Conservation (phyloP, 805 yeast species). For the Pichia heedii region DNA sequence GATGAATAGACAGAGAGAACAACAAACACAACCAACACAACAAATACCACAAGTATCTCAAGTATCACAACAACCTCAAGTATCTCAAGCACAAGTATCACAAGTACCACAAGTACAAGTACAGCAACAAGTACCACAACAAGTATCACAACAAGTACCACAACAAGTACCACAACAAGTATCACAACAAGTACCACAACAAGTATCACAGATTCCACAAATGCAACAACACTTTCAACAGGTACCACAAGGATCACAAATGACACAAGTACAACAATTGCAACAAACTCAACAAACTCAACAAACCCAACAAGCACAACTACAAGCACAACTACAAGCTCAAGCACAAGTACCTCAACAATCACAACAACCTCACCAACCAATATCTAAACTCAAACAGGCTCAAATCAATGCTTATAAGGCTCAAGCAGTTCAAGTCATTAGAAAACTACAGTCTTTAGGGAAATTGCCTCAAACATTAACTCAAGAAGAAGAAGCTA, state of each 20-base stretch:
- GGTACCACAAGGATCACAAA: not conserved
- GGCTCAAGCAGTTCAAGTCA: constrained; percentile 28
- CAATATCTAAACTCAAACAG: constrained; percentile 6
- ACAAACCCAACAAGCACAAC: constrained; percentile 6
- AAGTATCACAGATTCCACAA: not conserved
- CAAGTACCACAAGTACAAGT: not conserved
- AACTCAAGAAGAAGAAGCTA: constrained; percentile 27
- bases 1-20: constrained; percentile 16
- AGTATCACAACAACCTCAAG: constrained; percentile 11
- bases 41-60: not conserved
- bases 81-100: constrained; percentile 20
- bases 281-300: not conserved
- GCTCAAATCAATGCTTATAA: constrained; percentile 21
- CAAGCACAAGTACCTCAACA: not conserved
- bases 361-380: not conserved
- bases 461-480: constrained; percentile 26
- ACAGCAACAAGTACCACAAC: not conserved
- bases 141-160: not conserved
- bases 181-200: not conserved
- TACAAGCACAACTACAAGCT: constrained; percentile 8
- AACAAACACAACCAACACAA: constrained; percentile 23
- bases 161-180: not conserved
- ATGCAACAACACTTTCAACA: constrained; percentile 1
- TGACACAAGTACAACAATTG: constrained; percentile 24
- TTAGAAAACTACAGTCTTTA: constrained; percentile 26